phyloP scores from a whole-genome alignment of 164 flowering plant genomes.

The Berberis thunbergii region DNA sequence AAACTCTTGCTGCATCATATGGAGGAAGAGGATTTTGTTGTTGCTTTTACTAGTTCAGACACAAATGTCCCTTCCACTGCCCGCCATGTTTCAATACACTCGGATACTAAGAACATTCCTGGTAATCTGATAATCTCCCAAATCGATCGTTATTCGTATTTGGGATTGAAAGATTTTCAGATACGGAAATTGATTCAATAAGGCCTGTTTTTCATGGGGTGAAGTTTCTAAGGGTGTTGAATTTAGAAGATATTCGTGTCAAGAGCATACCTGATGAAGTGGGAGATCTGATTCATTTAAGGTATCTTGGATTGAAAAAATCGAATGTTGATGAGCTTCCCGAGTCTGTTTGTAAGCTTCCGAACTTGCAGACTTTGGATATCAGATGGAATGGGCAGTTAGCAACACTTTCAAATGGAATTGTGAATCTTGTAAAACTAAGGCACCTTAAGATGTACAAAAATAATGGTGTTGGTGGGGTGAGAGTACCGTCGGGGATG shows the following conservation, averaged over 20 bases:
- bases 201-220: constrained; percentile 4
- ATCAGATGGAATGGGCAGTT: constrained; percentile 17
- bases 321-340: constrained; percentile 16
- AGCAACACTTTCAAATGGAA: constrained; percentile 7
- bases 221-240: constrained; percentile 18
- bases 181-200: constrained; percentile 9
- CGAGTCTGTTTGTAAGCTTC: constrained; percentile 10
- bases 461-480: constrained; percentile 9
- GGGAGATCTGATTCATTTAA: constrained; percentile 19
- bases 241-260: constrained; percentile 18
- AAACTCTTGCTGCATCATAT: constrained; percentile 4
- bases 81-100: constrained; percentile 10
- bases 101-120: constrained; percentile 9
- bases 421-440: constrained; percentile 12
- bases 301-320: constrained; percentile 20
- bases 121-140: constrained; percentile 6
- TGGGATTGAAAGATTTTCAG: constrained; percentile 9
- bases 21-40: constrained; percentile 9
- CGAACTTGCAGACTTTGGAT: constrained; percentile 18
- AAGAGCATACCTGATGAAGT: constrained; percentile 19
- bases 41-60: constrained; percentile 2
- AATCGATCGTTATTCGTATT: constrained; percentile 16
- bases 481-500: constrained; percentile 17
- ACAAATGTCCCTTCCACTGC: constrained; percentile 1
- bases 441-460: constrained; percentile 27